phyloP scores from a whole-genome alignment of 164 flowering plant genomes.

The Umbilicus rupestris region DNA sequence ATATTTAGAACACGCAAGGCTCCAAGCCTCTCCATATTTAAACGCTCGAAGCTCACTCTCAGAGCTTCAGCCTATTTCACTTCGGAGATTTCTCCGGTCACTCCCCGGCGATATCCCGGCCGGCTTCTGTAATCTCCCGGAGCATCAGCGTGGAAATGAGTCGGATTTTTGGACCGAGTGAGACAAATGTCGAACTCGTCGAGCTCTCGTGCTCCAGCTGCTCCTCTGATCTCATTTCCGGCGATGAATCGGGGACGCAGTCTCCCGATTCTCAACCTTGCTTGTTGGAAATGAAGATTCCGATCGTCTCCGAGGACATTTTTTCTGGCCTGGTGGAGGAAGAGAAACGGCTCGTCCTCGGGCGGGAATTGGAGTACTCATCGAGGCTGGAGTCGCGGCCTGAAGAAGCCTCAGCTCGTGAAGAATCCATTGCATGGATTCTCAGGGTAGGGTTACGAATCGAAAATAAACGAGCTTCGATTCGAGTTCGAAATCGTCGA shows the following conservation, averaged over 20 bases:
- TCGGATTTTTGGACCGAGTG: neutral
- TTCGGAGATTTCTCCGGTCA: neutral
- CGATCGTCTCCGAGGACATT: neutral
- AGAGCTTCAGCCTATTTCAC: neutral
- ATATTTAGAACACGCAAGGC: neutral
- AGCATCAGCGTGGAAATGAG: neutral
- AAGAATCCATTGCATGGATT: constrained; percentile 57
- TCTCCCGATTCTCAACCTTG: neutral
- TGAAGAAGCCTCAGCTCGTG: constrained; percentile 37
- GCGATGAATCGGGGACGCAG: neutral
- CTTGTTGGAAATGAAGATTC: no score
- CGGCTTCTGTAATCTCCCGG: neutral
- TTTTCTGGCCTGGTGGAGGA: neutral
- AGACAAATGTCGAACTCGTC: neutral
- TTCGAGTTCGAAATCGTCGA: neutral
- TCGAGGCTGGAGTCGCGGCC: constrained; percentile 13
- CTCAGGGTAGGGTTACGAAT: constrained; percentile 25
- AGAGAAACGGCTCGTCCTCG: neutral
- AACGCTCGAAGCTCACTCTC: neutral
- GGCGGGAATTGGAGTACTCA: neutral
- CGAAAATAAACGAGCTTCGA: no score
- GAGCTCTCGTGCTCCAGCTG: neutral
- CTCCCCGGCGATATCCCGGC: neutral
- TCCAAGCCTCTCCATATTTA: constrained; percentile 1
- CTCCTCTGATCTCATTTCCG: no score